Base-by-base conservation (phyloP, 495 filamentous ascomycete genomes). In the Talaromyces trachyspermus region DNA sequence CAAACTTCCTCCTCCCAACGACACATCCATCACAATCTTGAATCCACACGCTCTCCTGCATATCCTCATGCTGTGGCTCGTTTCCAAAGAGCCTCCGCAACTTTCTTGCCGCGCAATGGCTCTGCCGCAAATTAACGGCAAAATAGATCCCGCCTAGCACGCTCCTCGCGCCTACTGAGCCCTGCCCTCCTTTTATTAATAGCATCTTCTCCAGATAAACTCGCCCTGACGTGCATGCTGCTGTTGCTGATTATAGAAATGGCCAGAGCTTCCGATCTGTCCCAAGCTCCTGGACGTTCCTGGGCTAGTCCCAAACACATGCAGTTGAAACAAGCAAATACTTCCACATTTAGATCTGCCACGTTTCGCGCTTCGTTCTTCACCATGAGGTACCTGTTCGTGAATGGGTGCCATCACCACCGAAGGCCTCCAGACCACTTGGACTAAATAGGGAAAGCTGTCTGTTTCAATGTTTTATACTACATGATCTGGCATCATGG, bases 401-500 rank as follows among this genome's bases (percentile, higher is more conserved):
- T 46, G 44, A 24, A 46, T 37, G 30, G 29, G 37, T 46, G 18
- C n/a, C n/a, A n/a, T n/a, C n/a, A n/a, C n/a, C n/a, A n/a, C n/a
- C n/a, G n/a, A n/a, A n/a, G n/a, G n/a, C n/a, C n/a, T n/a, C n/a
- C n/a, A n/a, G n/a, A n/a, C n/a, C n/a, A n/a, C n/a, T n/a, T n/a
- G n/a, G n/a, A n/a, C n/a, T n/a, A n/a, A n/a, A n/a, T n/a, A n/a
- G n/a, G n/a, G n/a, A n/a, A n/a, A n/a, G n/a, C n/a, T n/a, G n/a
- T n/a, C n/a, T n/a, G n/a, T n/a, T n/a, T n/a, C n/a, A n/a, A n/a
- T n/a, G n/a, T n/a, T n/a, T n/a, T n/a, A n/a, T n/a, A n/a, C n/a
- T n/a, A n/a, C n/a, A n/a, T n/a, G n/a, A n/a, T 51, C 47, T 52
- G 61, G 60, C 62, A 61, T 67, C 51, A 54, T 40, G 40, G 63